These are phyloP conservation scores for Xylariomycetidae sp. DNA, from an alignment of 2,329 filamentous ascomycete genomes.

Conservation along the genomic window DNA sequence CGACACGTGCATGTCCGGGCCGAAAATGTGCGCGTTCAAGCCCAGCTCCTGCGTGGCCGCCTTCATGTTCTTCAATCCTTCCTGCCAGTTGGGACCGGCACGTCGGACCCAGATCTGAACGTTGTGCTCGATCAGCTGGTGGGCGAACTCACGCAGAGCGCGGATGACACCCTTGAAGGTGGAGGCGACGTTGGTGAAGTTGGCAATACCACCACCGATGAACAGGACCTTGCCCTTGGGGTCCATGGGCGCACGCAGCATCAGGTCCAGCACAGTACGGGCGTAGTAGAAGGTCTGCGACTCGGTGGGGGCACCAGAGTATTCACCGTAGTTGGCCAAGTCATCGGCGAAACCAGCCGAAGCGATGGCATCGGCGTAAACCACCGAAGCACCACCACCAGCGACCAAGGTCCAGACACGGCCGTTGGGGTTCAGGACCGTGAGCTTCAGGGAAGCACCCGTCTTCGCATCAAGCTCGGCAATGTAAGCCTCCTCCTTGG, in stretches of 20 bases:
- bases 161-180: slow-evolving; percentile 99
- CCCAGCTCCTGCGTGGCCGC: slow-evolving; percentile 87
- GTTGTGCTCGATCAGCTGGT: slow-evolving; percentile 87
- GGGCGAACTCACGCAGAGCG: slow-evolving; percentile 84
- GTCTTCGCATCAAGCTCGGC: slow-evolving; percentile 98
- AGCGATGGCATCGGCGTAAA: slow-evolving; percentile 98
- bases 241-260: slow-evolving; percentile 82
- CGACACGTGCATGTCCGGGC: slow-evolving; percentile 88
- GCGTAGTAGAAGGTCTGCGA: slow-evolving; percentile 99
- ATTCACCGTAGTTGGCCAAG: slow-evolving; percentile 99
- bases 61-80: slow-evolving; percentile 99
- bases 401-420: slow-evolving; percentile 98
- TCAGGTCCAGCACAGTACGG: slow-evolving; percentile 90
- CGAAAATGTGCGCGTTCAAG: slow-evolving; percentile 61
- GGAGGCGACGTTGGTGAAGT: slow-evolving; percentile 99
- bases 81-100: slow-evolving; percentile 97
- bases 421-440: slow-evolving; percentile 84
- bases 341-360: slow-evolving; percentile 92
- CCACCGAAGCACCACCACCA: slow-evolving; percentile 98
- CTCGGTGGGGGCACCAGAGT: slow-evolving; percentile 97
- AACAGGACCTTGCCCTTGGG: slow-evolving; percentile 97
- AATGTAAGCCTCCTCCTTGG: slow-evolving; percentile 99
- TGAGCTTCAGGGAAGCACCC: slow-evolving; percentile 96
- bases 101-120: slow-evolving; percentile 92
- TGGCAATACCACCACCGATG: slow-evolving; percentile 99